phyloP scores from a whole-genome alignment of 371 early-diverging fungal genomes.

The Gilbertella persicaria region DNA sequence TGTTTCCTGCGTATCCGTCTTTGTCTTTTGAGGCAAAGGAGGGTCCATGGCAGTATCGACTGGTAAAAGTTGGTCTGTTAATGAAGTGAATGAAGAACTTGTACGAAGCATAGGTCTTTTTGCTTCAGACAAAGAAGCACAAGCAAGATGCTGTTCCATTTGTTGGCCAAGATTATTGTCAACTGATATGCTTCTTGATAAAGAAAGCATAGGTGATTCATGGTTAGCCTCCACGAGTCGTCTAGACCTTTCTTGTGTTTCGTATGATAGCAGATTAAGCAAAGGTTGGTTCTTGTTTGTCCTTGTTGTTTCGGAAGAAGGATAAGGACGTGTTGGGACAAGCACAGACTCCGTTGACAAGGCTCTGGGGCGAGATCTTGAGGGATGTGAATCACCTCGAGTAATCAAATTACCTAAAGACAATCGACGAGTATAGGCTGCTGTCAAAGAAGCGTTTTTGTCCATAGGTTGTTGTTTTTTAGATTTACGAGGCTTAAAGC shows the following conservation, averaged over 20 bases:
- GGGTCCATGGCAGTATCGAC: constrained; percentile 3
- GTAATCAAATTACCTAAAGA: constrained; percentile 23
- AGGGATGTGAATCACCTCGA: neutral
- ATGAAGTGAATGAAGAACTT: constrained; percentile 23
- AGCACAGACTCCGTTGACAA: constrained; percentile 19
- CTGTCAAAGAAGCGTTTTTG: constrained; percentile 8
- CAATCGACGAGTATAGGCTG: constrained; percentile 15
- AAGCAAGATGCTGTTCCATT: neutral
- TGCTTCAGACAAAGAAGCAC: too few species aligned
- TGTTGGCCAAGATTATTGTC: neutral
- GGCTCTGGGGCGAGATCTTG: constrained; percentile 17
- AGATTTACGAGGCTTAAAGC: constrained; percentile 25
- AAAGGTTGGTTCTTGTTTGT: constrained; percentile 5
- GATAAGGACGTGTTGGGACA: neutral
- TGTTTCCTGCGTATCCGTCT: neutral
- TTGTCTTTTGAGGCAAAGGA: neutral
- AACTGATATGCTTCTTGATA: neutral
- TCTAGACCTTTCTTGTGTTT: constrained; percentile 9
- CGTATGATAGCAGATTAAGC: constrained; percentile 11
- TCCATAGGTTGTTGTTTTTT: constrained; percentile 14
- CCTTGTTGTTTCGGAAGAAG: neutral
- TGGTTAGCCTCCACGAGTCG: constrained; percentile 6
- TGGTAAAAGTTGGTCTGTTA: constrained; percentile 22
- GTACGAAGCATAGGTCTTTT: constrained; percentile 16
- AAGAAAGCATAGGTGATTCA: neutral